phyloP scores from a whole-genome alignment of 2,329 filamentous ascomycete genomes.

The Xenoacremonium recifei region DNA sequence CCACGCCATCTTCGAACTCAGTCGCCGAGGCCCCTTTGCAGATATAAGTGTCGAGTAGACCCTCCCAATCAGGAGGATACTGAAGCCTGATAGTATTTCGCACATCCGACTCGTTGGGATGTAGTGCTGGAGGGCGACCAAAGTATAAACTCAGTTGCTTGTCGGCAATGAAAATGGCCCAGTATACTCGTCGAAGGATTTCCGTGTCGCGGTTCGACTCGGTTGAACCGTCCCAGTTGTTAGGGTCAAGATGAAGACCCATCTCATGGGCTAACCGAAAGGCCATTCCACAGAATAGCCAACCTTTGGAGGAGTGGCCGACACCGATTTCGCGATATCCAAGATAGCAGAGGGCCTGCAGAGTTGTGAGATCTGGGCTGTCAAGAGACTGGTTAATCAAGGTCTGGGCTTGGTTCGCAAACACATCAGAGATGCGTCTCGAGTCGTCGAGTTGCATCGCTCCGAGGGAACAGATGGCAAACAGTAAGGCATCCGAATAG shows the following conservation, averaged over 20 bases:
- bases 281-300: conserved; percentile 52
- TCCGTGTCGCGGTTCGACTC: conserved; percentile 43
- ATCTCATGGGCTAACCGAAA: conserved; percentile 51
- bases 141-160: conserved; percentile 53
- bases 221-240: conserved; percentile 43
- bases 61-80: conserved; percentile 48
- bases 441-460: conserved; percentile 44
- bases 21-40: conserved; percentile 41
- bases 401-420: conserved; percentile 43
- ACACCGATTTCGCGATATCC: conserved; percentile 48
- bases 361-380: conserved; percentile 44
- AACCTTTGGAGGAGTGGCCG: conserved; percentile 47
- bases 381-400: conserved; percentile 45
- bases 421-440: conserved; percentile 39
- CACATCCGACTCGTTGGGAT: conserved; percentile 49
- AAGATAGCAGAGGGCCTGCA: conserved; percentile 44
- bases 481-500: conserved; percentile 49
- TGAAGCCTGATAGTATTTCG: conserved; percentile 47
- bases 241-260: conserved; percentile 51
- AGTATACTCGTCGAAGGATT: conserved; percentile 48
- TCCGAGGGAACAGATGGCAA: conserved; percentile 47
- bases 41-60: conserved; percentile 47
- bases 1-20: conserved; percentile 45
- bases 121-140: conserved; percentile 47
- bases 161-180: conserved; percentile 49